These are phyloP conservation scores for Myotisia sp. DNA, from an alignment of 2,329 filamentous ascomycete species.

Conservation along the genomic window DNA sequence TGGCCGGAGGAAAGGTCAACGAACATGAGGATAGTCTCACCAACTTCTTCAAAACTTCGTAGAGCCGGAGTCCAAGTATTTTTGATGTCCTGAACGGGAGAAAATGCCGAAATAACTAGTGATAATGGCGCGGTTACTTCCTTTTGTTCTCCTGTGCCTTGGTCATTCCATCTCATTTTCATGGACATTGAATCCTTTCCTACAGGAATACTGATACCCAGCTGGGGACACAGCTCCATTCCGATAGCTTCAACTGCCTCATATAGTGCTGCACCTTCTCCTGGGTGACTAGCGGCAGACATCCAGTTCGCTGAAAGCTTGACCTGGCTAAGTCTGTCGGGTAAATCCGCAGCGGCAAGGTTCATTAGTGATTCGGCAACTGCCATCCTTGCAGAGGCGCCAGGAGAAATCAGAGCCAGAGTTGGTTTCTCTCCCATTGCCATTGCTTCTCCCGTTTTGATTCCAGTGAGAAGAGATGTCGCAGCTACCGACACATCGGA, in stretches of 20 bases:
- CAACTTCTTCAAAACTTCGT: slow-evolving; percentile 68
- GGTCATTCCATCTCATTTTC: slow-evolving; percentile 90
- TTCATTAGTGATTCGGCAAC: slow-evolving; percentile 91
- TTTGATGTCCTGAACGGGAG: slow-evolving; percentile 63
- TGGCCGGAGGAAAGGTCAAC: slow-evolving; percentile 75
- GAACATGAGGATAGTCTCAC: slow-evolving; percentile 75
- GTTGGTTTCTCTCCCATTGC: slow-evolving; percentile 88
- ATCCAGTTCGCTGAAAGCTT: slow-evolving; percentile 97
- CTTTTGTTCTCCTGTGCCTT: slow-evolving; percentile 50
- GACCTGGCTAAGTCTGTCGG: slow-evolving; percentile 61
- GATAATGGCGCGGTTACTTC: slow-evolving; percentile 89
- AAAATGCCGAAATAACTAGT: slow-evolving; percentile 80
- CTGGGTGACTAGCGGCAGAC: slow-evolving; percentile 86
- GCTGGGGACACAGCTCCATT: slow-evolving; percentile 74
- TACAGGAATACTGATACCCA: slow-evolving; percentile 89
- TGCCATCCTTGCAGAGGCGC: slow-evolving; percentile 88
- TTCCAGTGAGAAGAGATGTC: slow-evolving; percentile 58
- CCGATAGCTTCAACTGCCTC: slow-evolving; percentile 88
- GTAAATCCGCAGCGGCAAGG: slow-evolving; percentile 63
- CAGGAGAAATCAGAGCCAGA: slow-evolving; percentile 75
- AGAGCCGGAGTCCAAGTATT: slow-evolving; percentile 92
- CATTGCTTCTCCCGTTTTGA: slow-evolving; percentile 86
- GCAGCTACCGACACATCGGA: slow-evolving; percentile 88
- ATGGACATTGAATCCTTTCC: slow-evolving; percentile 98
- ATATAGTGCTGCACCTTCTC: slow-evolving; percentile 82